Evolutionary conservation across 306 rosid species (phyloP).

Genomic region (Delonix regia): DNA sequence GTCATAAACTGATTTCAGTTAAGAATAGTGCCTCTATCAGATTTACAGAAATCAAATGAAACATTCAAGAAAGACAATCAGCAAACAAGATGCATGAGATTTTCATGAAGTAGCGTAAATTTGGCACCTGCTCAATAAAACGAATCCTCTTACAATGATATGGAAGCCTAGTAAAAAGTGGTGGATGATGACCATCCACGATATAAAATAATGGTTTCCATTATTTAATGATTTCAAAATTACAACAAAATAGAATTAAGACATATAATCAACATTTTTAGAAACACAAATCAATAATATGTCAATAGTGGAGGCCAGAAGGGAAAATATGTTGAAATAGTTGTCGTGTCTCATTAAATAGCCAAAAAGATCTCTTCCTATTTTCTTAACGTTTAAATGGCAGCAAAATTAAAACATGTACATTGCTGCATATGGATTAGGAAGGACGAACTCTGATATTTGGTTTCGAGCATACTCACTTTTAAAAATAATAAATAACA

Average conservation of each 20-base stretch:
- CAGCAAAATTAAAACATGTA: slow-evolving; percentile 15
- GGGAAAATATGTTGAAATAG: not conserved
- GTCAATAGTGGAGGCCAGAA: not conserved
- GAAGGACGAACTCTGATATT: not conserved
- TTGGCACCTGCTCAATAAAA: slow-evolving; percentile 14
- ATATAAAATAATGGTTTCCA: slow-evolving; percentile 5
- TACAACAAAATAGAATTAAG: slow-evolving; percentile 5
- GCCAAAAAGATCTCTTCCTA: slow-evolving; percentile 1
- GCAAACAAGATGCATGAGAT: not conserved
- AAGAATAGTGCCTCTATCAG: not conserved
- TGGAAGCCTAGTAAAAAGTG: slow-evolving; percentile 2
- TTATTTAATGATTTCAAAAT: slow-evolving; percentile 5
- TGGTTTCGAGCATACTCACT: not conserved
- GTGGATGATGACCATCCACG: not conserved
- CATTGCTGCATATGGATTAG: slow-evolving; percentile 19
- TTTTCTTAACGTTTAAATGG: not conserved
- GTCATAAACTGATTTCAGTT: not conserved
- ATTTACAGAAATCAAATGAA: slow-evolving; percentile 13
- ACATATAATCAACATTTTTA: not conserved
- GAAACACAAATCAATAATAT: slow-evolving; percentile 11
- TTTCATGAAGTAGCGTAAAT: not conserved
- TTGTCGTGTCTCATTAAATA: slow-evolving; percentile 18
- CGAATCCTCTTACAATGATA: slow-evolving; percentile 7
- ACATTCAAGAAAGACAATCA: not conserved
- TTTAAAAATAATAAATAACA: slow-evolving; percentile 5